Conservation (phyloP, 345 rosid species). For the Carallia brachiata region DNA sequence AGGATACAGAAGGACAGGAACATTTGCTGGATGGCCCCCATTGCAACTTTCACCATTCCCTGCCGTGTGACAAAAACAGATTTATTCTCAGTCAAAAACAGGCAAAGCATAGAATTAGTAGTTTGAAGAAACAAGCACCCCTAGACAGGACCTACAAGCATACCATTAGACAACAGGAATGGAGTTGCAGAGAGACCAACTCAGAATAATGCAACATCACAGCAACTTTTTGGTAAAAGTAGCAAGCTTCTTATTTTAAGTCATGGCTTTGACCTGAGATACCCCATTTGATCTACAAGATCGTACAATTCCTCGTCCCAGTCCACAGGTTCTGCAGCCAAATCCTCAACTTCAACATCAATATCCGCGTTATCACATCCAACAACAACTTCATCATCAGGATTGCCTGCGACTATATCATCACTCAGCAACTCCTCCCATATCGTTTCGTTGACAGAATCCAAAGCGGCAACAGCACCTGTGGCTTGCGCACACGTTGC, state of each 20-base stretch:
- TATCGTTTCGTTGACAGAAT: conserved; percentile 31
- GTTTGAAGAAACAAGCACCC: neutral
- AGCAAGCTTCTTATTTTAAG: neutral
- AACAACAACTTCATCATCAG: conserved; percentile 33
- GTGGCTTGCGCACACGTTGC: conserved; percentile 17
- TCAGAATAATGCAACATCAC: neutral
- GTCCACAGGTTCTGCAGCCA: conserved; percentile 37
- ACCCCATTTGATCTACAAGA: conserved; percentile 68
- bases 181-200: conserved; percentile 36
- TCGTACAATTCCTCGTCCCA: conserved; percentile 62
- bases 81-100: conserved; percentile 5
- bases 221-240: conserved; percentile 1
- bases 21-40: conserved; percentile 26
- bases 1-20: conserved; percentile 17
- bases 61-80: conserved; percentile 24
- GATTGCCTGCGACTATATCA: conserved; percentile 35
- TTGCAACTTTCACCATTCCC: conserved; percentile 39
- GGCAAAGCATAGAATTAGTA: neutral
- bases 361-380: conserved; percentile 31
- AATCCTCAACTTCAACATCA: conserved; percentile 56
- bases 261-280: conserved; percentile 53
- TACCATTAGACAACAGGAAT: conserved; percentile 28
- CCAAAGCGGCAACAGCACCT: conserved; percentile 24
- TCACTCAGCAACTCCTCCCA: conserved; percentile 47
- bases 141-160: neutral